phyloP scores from a whole-genome alignment of 2,329 filamentous ascomycete genomes.

The Venturiaceae sp. region DNA sequence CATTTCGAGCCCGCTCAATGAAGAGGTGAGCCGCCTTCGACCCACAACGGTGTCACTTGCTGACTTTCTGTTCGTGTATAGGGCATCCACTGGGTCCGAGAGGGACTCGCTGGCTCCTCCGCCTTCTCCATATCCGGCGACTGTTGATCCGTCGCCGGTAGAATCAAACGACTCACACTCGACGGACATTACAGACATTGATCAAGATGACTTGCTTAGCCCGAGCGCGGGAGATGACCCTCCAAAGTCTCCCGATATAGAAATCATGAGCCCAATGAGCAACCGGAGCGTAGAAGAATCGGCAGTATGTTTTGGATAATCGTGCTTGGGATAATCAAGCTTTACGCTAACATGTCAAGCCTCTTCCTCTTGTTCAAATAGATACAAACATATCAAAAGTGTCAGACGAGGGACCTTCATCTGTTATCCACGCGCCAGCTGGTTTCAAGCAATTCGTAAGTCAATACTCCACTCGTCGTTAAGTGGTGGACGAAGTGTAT shows the following conservation, averaged over 20 bases:
- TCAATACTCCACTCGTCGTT: constrained; percentile 13
- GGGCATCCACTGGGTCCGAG: constrained; percentile 33
- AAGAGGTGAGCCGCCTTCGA: constrained; percentile 24
- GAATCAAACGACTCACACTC: constrained; percentile 58
- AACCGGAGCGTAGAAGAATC: constrained; percentile 16
- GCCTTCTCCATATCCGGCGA: constrained; percentile 48
- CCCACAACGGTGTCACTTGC: constrained; percentile 9
- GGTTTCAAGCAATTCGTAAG: constrained; percentile 74
- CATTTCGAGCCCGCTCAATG: constrained; percentile 21
- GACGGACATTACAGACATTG: constrained; percentile 68
- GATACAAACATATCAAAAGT: constrained; percentile 37
- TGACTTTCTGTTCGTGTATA: constrained; percentile 16
- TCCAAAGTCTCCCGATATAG: constrained; percentile 25
- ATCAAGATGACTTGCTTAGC: constrained; percentile 49
- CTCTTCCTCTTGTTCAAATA: constrained; percentile 23
- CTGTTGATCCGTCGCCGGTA: constrained; percentile 70
- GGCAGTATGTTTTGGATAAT: constrained; percentile 2
- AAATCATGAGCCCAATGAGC: constrained; percentile 24
- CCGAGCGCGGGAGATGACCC: constrained; percentile 23
- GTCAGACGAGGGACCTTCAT: constrained; percentile 70
- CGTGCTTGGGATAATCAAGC: background rate
- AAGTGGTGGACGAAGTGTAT: constrained; percentile 16
- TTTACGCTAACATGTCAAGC: constrained; percentile 7
- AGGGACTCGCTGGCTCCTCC: constrained; percentile 37
- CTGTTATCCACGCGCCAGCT: constrained; percentile 83